A percentile compares a stretch with the other conserved stretches of the same genome.
phyloP scores from a whole-genome alignment of 140 eudicot species.

The Stevia rebaudiana region DNA sequence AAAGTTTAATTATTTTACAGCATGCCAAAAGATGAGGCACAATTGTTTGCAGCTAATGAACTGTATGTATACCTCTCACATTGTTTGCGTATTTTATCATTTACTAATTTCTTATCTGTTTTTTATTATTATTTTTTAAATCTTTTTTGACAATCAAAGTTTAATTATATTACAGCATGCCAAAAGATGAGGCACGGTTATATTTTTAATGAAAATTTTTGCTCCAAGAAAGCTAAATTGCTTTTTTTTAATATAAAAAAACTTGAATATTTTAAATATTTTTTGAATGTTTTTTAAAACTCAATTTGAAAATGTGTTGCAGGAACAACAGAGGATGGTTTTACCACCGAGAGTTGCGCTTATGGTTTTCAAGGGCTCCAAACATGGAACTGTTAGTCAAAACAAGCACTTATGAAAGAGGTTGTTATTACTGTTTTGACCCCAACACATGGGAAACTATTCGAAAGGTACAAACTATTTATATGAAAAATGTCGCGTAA shows the following conservation, averaged over 20 bases:
- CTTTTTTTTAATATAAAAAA: not conserved
- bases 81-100: not conserved
- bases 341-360: slow-evolving; percentile 53
- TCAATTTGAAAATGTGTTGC: slow-evolving; percentile 22
- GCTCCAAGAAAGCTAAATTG: too few relatives aligned
- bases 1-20: slow-evolving; percentile 37
- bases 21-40: slow-evolving; percentile 95
- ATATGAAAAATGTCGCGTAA: too few relatives aligned
- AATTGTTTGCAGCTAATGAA: slow-evolving; percentile 77
- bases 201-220: not conserved
- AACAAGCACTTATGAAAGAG: slow-evolving; percentile 70
- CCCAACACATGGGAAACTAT: slow-evolving; percentile 75
- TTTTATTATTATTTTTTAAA: not conserved
- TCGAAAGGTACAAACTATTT: slow-evolving; percentile 71
- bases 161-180: slow-evolving; percentile 66
- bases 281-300: not conserved
- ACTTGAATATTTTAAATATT: too few relatives aligned
- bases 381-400: slow-evolving; percentile 60
- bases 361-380: slow-evolving; percentile 63
- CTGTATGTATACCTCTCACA: slow-evolving; percentile 40
- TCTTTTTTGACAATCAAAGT: slow-evolving; percentile 5
- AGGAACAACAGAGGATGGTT: slow-evolving; percentile 84
- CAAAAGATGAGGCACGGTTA: slow-evolving; percentile 70
- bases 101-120: not conserved
- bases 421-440: slow-evolving; percentile 69